Evolutionary conservation across 2,329 filamentous ascomycete species (phyloP).

Genomic region (Xenoacremonium recifei): DNA sequence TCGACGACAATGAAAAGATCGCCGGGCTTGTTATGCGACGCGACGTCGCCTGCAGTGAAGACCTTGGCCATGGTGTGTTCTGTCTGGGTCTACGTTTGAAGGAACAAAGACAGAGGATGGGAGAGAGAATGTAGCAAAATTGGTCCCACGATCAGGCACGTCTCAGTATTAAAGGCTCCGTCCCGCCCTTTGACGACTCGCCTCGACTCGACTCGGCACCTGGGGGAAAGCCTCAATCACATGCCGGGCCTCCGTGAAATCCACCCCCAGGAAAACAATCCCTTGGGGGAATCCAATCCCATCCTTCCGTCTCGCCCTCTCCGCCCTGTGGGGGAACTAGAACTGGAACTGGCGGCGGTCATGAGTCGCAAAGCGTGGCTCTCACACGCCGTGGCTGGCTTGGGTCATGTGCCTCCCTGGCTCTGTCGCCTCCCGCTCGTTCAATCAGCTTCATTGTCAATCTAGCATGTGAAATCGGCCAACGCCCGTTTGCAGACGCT

Average conservation of each 20-base stretch:
- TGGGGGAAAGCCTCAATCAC: neutral
- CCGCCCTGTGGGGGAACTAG: neutral
- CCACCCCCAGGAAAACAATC: neutral
- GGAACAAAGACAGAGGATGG: neutral
- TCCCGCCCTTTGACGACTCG: neutral
- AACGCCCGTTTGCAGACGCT: neutral
- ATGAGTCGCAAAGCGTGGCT: neutral
- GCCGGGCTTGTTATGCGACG: constrained; percentile 85
- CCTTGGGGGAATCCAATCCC: too few relatives aligned
- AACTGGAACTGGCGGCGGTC: neutral
- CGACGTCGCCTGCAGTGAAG: constrained; percentile 81
- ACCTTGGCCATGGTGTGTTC: constrained; percentile 73
- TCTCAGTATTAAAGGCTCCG: neutral
- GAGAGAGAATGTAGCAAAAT: neutral
- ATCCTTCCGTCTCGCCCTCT: neutral
- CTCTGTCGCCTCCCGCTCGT: too few relatives aligned
- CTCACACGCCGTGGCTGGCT: too few relatives aligned
- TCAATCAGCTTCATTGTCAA: too few relatives aligned
- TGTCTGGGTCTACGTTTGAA: constrained; percentile 1
- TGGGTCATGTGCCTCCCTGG: neutral
- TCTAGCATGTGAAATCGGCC: too few relatives aligned
- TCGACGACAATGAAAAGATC: constrained; percentile 89
- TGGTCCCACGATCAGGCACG: neutral
- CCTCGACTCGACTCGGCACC: too few relatives aligned
- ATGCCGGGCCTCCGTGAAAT: too few relatives aligned